Evolutionary conservation across 371 early-diverging fungal species (phyloP), one percentile per base, ranked within the genome.

Genomic region (Batkoa obscura): DNA sequence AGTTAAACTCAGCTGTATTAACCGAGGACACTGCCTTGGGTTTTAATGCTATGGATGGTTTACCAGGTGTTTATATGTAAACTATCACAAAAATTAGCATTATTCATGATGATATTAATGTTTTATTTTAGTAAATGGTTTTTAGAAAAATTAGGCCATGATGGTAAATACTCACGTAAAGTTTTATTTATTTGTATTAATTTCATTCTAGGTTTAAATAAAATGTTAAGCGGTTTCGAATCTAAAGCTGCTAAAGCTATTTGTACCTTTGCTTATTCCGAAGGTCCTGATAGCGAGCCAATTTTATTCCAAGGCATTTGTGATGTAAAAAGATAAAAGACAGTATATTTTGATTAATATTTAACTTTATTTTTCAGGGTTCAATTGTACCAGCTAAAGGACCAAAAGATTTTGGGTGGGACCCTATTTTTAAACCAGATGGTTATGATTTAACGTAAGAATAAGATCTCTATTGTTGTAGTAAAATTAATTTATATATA

Each of bases 11-110:
- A 2, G 86, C 91, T 37, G 91, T 90, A 41, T 80, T 95, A 49
- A 87, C 84, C 32, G 97, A 96, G 68, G 97, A 96, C 68, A 94
- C 94, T 8, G 77, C 80, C 37, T 79, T 96, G 36, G 87, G 90
- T 62, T 96, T 93, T 72, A 82, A 84, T 59, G 92, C 93, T 15
- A 68, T 94, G 68, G 82, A 88, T 41, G 90, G 88, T 2, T 76
- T 94, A 36, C 94, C 95, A 12, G 89, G 89, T 2, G 84, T 89
- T 9, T 90, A 89, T 62, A 84, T 89, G 79, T 79, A 69, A 65
- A 66, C 55, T 2, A 6, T 35, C 4, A 1, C n/a, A n/a, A n/a
- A n/a, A n/a, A n/a, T n/a, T n/a, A 9, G 8, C 42, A 53, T 34
- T 46, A 53, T 59, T 46, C 32, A 36, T 35, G 23, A 10, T 37